Evolutionary conservation across 768 basidiomycete genomes (phyloP).

Genomic region (Royoungia palumana): DNA sequence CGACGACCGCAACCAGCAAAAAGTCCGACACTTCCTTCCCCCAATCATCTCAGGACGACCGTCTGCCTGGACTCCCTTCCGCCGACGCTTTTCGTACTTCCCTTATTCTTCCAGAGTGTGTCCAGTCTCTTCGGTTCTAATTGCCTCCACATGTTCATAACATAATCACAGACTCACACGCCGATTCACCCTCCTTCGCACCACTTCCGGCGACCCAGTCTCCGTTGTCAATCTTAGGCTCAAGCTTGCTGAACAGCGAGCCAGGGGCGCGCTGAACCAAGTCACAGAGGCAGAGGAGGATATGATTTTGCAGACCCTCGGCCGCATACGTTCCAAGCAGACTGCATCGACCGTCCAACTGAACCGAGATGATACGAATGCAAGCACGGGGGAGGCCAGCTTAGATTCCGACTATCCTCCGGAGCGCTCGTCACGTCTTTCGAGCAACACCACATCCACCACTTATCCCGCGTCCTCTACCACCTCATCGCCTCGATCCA

Average conservation of each 20-base stretch:
- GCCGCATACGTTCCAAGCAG: slow-evolving; percentile 44
- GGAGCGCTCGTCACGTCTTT: slow-evolving; percentile 34
- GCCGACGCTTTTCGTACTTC: slow-evolving; percentile 82
- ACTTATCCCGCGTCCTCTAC: slow-evolving; percentile 38
- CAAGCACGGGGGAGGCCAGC: slow-evolving; percentile 15
- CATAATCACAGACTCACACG: slow-evolving; percentile 61
- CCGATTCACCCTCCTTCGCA: slow-evolving; percentile 76
- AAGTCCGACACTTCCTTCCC: slow-evolving; percentile 56
- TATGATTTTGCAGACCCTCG: slow-evolving; percentile 76
- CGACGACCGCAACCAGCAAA: slow-evolving; percentile 48
- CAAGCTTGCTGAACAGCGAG: slow-evolving; percentile 74
- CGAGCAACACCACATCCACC: slow-evolving; percentile 37
- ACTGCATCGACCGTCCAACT: slow-evolving; percentile 18
- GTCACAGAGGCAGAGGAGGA: slow-evolving; percentile 83
- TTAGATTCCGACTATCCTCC: slow-evolving; percentile 31
- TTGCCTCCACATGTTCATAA: slow-evolving; percentile 13
- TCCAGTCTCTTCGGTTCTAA: slow-evolving; percentile 15
- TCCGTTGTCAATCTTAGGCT: slow-evolving; percentile 60
- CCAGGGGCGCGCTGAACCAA: slow-evolving; percentile 60
- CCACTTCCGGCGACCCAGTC: slow-evolving; percentile 61
- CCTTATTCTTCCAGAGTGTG: slow-evolving; percentile 82
- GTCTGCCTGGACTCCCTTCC: slow-evolving; percentile 59
- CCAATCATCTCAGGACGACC: slow-evolving; percentile 35
- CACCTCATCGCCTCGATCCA: slow-evolving; percentile 43
- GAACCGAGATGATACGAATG: slow-evolving; percentile 16